Evolutionary conservation across 805 yeast species (phyloP).

Genomic region (Cyberlindnera maritima): DNA sequence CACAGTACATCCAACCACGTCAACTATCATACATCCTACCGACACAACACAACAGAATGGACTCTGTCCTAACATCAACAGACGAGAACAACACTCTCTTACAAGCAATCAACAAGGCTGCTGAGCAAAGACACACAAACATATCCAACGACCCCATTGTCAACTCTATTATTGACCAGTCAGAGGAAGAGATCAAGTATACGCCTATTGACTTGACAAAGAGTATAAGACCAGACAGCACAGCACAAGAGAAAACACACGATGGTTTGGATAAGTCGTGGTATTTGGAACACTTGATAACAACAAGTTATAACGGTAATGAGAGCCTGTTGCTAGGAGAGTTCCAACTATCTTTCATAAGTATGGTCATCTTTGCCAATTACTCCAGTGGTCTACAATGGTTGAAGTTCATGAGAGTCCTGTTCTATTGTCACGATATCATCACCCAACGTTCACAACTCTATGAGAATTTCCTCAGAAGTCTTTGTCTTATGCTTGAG

Average conservation of each 20-base stretch:
- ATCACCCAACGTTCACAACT: constrained; percentile 28
- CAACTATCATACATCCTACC: constrained; percentile 32
- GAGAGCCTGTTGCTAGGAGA: constrained; percentile 44
- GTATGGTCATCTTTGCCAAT: constrained; percentile 55
- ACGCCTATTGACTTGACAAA: constrained; percentile 40
- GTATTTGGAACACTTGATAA: constrained; percentile 41
- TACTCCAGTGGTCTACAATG: constrained; percentile 64
- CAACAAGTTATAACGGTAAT: constrained; percentile 30
- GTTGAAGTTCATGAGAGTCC: constrained; percentile 47
- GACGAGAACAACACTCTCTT: constrained; percentile 45
- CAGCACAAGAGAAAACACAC: constrained; percentile 41
- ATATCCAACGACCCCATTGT: constrained; percentile 31
- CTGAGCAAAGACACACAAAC: constrained; percentile 23
- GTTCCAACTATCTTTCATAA: constrained; percentile 48
- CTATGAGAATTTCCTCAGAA: constrained; percentile 28
- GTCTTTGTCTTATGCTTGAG: constrained; percentile 37
- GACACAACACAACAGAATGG: constrained; percentile 21
- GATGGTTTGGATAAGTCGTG: constrained; percentile 61
- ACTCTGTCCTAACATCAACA: constrained; percentile 47
- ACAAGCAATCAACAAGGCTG: constrained; percentile 34
- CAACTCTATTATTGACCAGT: constrained; percentile 32
- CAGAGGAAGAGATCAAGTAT: constrained; percentile 37
- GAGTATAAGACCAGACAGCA: constrained; percentile 36
- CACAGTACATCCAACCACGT: constrained; percentile 24
- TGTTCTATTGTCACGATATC: constrained; percentile 35